Conservation (phyloP, 352 stramenopile species). For the Plasmopara muralis region DNA sequence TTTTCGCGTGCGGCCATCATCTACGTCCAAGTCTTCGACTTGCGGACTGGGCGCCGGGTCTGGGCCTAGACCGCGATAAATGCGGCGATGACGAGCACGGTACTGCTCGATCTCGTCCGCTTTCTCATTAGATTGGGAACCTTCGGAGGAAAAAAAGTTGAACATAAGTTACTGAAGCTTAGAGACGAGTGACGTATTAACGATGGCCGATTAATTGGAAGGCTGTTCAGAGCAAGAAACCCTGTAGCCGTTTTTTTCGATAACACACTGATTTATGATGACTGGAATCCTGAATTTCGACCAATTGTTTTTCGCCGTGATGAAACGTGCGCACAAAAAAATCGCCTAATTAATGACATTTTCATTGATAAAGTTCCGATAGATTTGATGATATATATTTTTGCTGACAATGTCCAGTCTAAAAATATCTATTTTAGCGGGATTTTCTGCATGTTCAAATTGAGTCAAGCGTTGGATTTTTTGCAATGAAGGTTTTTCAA, state of each 20-base stretch:
- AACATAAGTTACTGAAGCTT: slow-evolving; percentile 16
- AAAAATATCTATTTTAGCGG: no score
- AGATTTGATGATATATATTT: no score
- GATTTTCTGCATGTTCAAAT: no score
- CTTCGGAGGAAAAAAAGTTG: slow-evolving; percentile 16
- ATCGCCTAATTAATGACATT: no score
- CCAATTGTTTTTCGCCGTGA: no score
- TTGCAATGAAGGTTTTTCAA: no score
- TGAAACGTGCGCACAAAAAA: no score
- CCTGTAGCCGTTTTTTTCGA: not conserved
- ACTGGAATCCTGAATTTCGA: no score
- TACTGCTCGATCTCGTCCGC: slow-evolving; percentile 35
- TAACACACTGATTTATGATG: no score
- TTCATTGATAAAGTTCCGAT: no score
- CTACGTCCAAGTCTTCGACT: slow-evolving; percentile 20
- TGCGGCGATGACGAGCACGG: slow-evolving; percentile 31
- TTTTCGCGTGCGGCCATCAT: slow-evolving; percentile 37
- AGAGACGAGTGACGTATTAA: not conserved
- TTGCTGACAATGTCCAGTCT: no score
- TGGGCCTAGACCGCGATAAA: slow-evolving; percentile 20
- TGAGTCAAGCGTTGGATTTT: no score
- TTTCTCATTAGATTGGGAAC: slow-evolving; percentile 12
- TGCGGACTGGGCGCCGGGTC: slow-evolving; percentile 9
- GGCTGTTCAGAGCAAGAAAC: not conserved
- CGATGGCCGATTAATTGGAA: not conserved